Base-by-base conservation (phyloP, 495 filamentous ascomycete species). In the Poronia punctata region DNA sequence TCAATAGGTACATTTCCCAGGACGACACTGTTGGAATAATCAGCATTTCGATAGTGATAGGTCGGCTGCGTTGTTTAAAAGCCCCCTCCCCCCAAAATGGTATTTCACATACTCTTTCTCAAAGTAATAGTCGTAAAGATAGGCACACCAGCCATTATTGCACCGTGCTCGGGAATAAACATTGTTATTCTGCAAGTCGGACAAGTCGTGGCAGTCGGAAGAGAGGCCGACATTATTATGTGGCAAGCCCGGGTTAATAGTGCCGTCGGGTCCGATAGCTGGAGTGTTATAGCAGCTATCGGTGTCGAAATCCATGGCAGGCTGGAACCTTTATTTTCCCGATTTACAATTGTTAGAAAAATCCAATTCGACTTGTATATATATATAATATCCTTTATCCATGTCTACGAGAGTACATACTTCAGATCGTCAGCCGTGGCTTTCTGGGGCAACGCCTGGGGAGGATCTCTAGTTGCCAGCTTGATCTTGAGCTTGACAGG, bases 281-380 rank as follows among this genome's bases (percentile, higher is more conserved):
- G 67, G 65, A 5, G 65, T 64, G 51, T 67, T 67, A 48, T 70
- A 70, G 52, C 67, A 70, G 9, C 67, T 55, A 34, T 70, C 67
- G 1, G 54, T 64, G 47, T 70, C 67, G 38, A 66, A 70, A 48
- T 70, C 67, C 43, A 70, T 56, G 1, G 58, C 50, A 7, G 67
- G 67, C 41, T 70, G 67, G 48, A 53, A 70, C 16, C 56, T 54
- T 28, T 35, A 35, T 20, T n/a, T 4, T 5, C 23, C 17, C 23
- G 17, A 36, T 16, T 18, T 36, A 11, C 3, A 7, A 35, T 41
- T 10, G 10, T 38, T n/a, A n/a, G n/a, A n/a, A n/a, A n/a, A n/a
- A n/a, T n/a, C 29, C 12, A 22, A 19, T 6, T 17, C 28, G 24
- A 31, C 33, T 3, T 9, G 36, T 31, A 14, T 30, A 11, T 33